Conservation (phyloP, 2,329 filamentous ascomycete species). For the Ramichloridium luteum region DNA sequence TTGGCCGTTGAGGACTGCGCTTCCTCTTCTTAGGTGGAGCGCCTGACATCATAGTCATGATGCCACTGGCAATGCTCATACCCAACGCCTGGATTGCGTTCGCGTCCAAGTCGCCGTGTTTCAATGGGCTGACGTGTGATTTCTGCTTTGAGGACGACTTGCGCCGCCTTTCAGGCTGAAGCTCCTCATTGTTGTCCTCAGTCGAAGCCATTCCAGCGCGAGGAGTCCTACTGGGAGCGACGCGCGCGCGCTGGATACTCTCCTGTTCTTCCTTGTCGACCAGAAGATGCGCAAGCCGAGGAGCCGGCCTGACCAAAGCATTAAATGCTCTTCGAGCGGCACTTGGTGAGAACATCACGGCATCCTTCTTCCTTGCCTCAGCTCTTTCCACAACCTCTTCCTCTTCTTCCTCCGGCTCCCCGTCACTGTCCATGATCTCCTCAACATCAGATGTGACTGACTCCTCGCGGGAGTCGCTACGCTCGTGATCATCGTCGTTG, state of each 20-base stretch:
- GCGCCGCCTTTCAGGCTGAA: too few species aligned
- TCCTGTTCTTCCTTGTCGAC: conserved; percentile 8
- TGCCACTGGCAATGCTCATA: conserved; percentile 24
- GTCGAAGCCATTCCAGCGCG: conserved; percentile 2
- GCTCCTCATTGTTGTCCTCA: not conserved
- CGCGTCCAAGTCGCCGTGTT: conserved; percentile 11
- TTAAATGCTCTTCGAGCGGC: not conserved
- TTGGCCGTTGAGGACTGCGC: conserved; percentile 6
- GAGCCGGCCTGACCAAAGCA: conserved; percentile 7
- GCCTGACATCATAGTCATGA: conserved; percentile 21
- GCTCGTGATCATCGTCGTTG: conserved; percentile 26
- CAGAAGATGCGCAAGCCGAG: conserved; percentile 13
- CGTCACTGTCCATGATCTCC: too few species aligned
- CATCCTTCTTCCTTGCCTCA: not conserved
- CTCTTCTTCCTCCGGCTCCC: conserved; percentile 2
- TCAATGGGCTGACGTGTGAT: too few species aligned
- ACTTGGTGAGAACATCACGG: not conserved
- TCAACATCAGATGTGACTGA: too few species aligned
- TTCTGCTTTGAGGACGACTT: too few species aligned
- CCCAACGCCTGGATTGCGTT: conserved; percentile 23
- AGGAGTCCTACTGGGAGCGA: not conserved
- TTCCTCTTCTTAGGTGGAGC: conserved; percentile 8
- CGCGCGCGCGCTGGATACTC: not conserved
- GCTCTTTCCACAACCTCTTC: not conserved
- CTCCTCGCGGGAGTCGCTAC: too few species aligned